A percentile compares a stretch with the other conserved stretches of the same genome.
Evolutionary conservation across 225 moss, liverwort and hornwort species (phyloP).

Genomic region (Asterella californica): DNA sequence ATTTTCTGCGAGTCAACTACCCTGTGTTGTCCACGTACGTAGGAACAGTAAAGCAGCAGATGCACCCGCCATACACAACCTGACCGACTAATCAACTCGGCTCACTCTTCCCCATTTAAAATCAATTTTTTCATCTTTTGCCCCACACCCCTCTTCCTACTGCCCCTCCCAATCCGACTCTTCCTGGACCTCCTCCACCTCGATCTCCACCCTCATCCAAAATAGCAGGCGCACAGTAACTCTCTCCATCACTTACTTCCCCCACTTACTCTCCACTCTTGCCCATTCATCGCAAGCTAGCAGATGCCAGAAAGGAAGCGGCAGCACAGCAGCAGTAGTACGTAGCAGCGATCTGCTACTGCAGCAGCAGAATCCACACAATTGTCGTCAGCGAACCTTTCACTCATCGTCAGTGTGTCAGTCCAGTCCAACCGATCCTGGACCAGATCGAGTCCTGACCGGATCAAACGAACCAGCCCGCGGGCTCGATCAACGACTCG

Average conservation of each 20-base stretch:
- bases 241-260: background rate
- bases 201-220: background rate
- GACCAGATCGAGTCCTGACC: background rate
- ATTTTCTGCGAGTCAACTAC: slow-evolving; percentile 14
- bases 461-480: background rate
- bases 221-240: background rate
- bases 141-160: background rate
- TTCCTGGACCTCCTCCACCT: background rate
- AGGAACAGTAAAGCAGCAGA: slow-evolving; percentile 7
- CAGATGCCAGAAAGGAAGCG: background rate
- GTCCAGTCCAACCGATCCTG: background rate
- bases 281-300: background rate
- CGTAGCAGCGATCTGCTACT: too few species aligned
- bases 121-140: background rate
- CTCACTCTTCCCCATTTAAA: background rate
- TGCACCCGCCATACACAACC: background rate
- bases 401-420: background rate
- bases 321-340: too few species aligned
- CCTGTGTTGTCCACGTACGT: slow-evolving; percentile 17
- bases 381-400: background rate
- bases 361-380: background rate
- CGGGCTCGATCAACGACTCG: background rate
- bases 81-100: background rate
- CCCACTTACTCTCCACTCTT: background rate
- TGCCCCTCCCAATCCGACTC: background rate